phyloP scores from a whole-genome alignment of 139 green algal genomes.

The Choricystis sp. region DNA sequence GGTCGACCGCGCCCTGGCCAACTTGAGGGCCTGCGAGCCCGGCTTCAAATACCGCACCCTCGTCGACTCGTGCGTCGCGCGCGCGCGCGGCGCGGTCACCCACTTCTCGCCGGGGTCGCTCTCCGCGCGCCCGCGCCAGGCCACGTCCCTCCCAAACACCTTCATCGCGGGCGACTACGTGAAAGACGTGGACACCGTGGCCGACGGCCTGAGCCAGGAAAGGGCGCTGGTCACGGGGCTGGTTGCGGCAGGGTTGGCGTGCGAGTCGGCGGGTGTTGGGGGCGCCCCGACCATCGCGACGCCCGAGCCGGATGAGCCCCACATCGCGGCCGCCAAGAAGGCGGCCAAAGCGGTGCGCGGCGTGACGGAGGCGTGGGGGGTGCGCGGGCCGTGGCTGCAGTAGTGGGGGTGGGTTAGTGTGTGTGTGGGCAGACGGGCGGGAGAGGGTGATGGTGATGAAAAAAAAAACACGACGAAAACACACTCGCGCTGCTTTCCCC shows the following conservation, averaged over 20 bases:
- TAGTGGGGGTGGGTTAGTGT: not conserved
- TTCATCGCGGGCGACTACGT: slow-evolving; percentile 74
- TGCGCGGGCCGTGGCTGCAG: slow-evolving; percentile 11
- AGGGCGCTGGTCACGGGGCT: slow-evolving; percentile 70
- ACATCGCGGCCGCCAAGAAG: slow-evolving; percentile 45
- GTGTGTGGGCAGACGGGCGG: not conserved
- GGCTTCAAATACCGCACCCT: slow-evolving; percentile 39
- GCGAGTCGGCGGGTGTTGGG: slow-evolving; percentile 26
- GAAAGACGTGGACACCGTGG: slow-evolving; percentile 55
- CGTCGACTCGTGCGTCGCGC: slow-evolving; percentile 47
- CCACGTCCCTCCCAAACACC: slow-evolving; percentile 50
- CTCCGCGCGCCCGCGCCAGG: slow-evolving; percentile 37
- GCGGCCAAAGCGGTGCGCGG: slow-evolving; percentile 12
- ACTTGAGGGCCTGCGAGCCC: slow-evolving; percentile 52
- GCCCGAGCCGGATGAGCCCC: slow-evolving; percentile 56
- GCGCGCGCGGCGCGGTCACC: slow-evolving; percentile 61
- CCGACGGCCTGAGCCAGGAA: slow-evolving; percentile 67
- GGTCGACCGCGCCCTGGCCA: slow-evolving; percentile 37
- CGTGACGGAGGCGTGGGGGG: slow-evolving; percentile 11
- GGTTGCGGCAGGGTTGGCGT: slow-evolving; percentile 55
- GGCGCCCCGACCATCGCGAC: slow-evolving; percentile 17
- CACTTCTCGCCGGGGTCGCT: slow-evolving; percentile 67
- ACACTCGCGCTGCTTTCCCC: no score
- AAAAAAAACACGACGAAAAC: not conserved
- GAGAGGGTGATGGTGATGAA: not conserved